Base-by-base conservation (phyloP, 2,329 filamentous ascomycete genomes). In the Emmonsia crescens region DNA sequence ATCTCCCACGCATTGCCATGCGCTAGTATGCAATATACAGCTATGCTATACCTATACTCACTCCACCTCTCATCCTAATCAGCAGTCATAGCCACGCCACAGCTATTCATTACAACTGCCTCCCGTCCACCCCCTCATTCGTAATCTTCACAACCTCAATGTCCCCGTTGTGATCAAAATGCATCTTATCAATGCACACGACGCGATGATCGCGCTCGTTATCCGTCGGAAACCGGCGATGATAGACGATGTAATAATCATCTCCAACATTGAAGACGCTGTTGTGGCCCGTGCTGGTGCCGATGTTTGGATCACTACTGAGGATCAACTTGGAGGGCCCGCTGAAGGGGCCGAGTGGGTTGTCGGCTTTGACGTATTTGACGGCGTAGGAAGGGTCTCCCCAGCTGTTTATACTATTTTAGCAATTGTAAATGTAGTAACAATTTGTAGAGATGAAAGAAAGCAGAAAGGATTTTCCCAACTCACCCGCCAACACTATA, bases 151-250 rank as follows among this genome's bases (percentile, higher is more conserved):
- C 71, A 0, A 73, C 73, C 52, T 71, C 66, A 48, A 80, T 80
- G 44, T 73, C 76, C 21, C 76, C 78, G 38, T 77, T 69, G 0
- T 72, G 70, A 62, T 77, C 73, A 64, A 81, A 81, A 63, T 76
- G 72, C 73, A 82, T 77, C 19, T 77, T 74, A 66, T 81, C 79
- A 59, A 80, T 80, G 40, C 77, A 78, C 2, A 78, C 68, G 19
- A 77, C 74, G 2, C 79, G 77, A 66, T 81, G 76, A 63, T 81
- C 78, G 40, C 74, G 75, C 60, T 75, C 74, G 0, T 72, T 75
- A 55, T 80, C 77, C 62, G 75, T 74, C 2, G 79, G 72, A 8
- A 75, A 76, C 0, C 76, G 74, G 1, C 79, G 78, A 65, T 80
- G 79, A 61, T 79, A 79, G 16, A 77, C 72, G 33, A 79, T 78